phyloP scores from a whole-genome alignment of 306 rosid species.

The Quercus mongolica region DNA sequence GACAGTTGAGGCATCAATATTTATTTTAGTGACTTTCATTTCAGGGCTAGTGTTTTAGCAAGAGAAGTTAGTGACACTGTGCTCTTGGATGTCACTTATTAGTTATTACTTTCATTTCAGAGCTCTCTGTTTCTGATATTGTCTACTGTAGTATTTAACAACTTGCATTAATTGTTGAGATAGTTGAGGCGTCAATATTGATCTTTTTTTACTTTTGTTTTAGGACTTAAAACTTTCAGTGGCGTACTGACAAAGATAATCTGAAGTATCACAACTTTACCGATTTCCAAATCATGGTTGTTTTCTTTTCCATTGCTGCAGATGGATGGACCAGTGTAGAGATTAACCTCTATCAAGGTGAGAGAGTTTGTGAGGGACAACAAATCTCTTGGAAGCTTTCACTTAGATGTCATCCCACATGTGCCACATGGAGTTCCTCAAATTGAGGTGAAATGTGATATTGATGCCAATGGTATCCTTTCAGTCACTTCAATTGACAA shows the following conservation, averaged over 20 bases:
- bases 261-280: too few species aligned
- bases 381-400: conserved; percentile 93
- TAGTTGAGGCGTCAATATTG: too few species aligned
- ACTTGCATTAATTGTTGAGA: too few species aligned
- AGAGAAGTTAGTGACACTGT: conserved; percentile 95
- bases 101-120: background rate
- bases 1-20: too few species aligned
- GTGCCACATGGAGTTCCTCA: conserved; percentile 92
- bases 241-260: too few species aligned
- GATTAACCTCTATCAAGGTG: conserved; percentile 46
- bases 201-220: too few species aligned
- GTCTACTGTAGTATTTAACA: too few species aligned
- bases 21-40: too few species aligned
- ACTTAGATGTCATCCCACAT: conserved; percentile 70
- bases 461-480: conserved; percentile 76
- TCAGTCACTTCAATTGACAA: conserved; percentile 79
- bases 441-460: conserved; percentile 90
- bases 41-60: conserved; percentile 39
- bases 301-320: conserved; percentile 96
- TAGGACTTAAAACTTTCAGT: too few species aligned
- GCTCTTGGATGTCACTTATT: conserved; percentile 61
- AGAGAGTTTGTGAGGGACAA: conserved; percentile 94
- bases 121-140: too few species aligned
- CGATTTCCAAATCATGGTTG: conserved; percentile 25
- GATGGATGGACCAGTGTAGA: conserved; percentile 74